These are phyloP conservation scores for Boletus hoseneyae DNA, from an alignment of 1,284 basidiomycete genomes.

Conservation along the genomic window DNA sequence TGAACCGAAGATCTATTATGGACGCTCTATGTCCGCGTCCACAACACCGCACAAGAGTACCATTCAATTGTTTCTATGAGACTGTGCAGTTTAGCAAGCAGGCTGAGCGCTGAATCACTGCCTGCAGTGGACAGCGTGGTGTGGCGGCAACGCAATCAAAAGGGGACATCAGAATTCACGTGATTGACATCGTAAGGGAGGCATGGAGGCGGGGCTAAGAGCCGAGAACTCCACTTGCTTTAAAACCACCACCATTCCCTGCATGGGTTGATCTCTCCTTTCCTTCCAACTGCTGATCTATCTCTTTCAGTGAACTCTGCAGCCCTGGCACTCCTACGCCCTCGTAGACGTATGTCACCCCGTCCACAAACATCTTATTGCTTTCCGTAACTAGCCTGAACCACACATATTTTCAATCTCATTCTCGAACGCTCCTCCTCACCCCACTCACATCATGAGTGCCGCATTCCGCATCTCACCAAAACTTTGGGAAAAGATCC, in stretches of 20 bases:
- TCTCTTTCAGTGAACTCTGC: background rate
- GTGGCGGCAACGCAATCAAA: slow-evolving; percentile 1
- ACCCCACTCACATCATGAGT: slow-evolving; percentile 17
- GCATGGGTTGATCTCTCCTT: slow-evolving; percentile 22
- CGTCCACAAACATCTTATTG: background rate
- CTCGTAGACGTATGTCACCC: slow-evolving; percentile 23
- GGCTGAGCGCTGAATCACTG: background rate
- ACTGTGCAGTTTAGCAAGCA: no score
- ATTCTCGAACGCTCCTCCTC: background rate
- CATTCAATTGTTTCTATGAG: no score
- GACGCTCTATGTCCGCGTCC: no score
- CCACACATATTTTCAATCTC: background rate
- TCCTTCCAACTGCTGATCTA: background rate
- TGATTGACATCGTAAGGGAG: slow-evolving; percentile 8
- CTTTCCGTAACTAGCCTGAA: no score
- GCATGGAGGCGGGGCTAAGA: slow-evolving; percentile 10
- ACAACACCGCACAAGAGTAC: no score
- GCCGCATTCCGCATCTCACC: slow-evolving; percentile 68
- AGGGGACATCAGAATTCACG: slow-evolving; percentile 7
- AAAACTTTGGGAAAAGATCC: slow-evolving; percentile 88
- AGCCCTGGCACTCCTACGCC: slow-evolving; percentile 25
- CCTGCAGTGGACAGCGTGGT: background rate
- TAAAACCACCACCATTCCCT: slow-evolving; percentile 12
- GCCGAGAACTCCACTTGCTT: slow-evolving; percentile 18
- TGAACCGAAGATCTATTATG: no score